A percentile compares a stretch with the other conserved stretches of the same genome.
These are phyloP conservation scores for Talaromyces pinophilus DNA, from an alignment of 2,329 filamentous ascomycete genomes.

Conservation along the genomic window DNA sequence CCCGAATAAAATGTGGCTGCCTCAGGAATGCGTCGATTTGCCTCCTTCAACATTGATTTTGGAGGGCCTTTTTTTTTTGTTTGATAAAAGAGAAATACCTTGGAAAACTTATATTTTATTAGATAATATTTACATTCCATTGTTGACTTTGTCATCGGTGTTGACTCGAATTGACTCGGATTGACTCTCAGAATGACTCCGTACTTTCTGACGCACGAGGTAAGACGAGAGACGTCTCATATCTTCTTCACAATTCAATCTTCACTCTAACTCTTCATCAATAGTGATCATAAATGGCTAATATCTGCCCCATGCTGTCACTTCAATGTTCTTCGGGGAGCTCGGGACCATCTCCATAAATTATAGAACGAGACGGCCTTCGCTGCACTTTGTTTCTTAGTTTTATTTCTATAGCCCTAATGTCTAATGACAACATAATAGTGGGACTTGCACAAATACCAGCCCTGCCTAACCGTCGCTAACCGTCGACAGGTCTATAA, in stretches of 20 bases:
- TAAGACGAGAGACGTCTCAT: slow-evolving; percentile 2
- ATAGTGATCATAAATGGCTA: neutral
- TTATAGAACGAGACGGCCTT: neutral
- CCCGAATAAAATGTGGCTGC: slow-evolving; percentile 10
- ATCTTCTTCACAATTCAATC: neutral
- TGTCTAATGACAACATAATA: neutral
- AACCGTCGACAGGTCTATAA: neutral
- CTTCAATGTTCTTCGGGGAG: neutral
- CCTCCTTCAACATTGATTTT: neutral
- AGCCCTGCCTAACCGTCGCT: neutral
- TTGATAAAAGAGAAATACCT: neutral
- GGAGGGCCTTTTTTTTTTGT: neutral
- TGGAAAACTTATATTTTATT: too few relatives aligned
- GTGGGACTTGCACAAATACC: neutral
- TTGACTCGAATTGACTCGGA: neutral
- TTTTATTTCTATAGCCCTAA: neutral
- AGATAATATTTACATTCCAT: neutral
- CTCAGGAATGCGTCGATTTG: slow-evolving; percentile 2
- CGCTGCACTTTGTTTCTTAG: neutral
- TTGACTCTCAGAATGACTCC: neutral
- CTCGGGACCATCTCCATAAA: neutral
- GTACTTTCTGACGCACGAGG: neutral
- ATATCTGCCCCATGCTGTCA: neutral
- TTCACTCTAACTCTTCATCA: neutral
- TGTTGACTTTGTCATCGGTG: neutral